Evolutionary conservation across 1,284 basidiomycete genomes (phyloP), one percentile per base, ranked within the genome.

Genomic region (Moniliella sp.): DNA sequence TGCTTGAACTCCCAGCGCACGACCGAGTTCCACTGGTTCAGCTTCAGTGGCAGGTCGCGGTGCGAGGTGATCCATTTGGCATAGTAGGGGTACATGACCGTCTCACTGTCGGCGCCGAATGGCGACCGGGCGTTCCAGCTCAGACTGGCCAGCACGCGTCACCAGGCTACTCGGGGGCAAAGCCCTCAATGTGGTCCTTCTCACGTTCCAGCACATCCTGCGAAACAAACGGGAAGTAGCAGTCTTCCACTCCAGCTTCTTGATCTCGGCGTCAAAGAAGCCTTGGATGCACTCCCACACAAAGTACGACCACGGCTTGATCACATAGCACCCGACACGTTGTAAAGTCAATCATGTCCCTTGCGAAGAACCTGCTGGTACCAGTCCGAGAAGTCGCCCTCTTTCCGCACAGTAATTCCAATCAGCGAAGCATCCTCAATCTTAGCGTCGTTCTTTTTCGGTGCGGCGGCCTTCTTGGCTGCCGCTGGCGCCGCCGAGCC

Each of bases 1-100:
- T 88, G 91, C 67, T 99, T 99, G 70, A 97, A 97, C 64, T 99
- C 88, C 88, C 88, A 99, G 42, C 88, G 76, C 16, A 99, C 88
- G 52, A 99, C 86, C 47, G 75, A 83, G 68, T 94, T 94, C 88
- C 88, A 99, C 64, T 94, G 81, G 66, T 97, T 99, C 36, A 97
- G 71, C 64, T 88, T 91, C 50, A 97, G 67, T 4, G 88, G 88
- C 32, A 99, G 75, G 62, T 99, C 88, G 46, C 88, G 80, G 64
- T 99, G 78, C 46, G 77, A 81, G 62, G 86, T 80, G 64, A 99
- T 86, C 88, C 88, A 99, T 66, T 93, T 91, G 38, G 83, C 76
- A 62, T 88, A 91, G 68, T 88, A 84, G 33, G 84, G 86, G 64
- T 93, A 93, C 84, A 93, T 93, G 60, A 79, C 81, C 18, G 84